phyloP scores from a whole-genome alignment of 352 stramenopile species.

The Lagenidium giganteum region DNA sequence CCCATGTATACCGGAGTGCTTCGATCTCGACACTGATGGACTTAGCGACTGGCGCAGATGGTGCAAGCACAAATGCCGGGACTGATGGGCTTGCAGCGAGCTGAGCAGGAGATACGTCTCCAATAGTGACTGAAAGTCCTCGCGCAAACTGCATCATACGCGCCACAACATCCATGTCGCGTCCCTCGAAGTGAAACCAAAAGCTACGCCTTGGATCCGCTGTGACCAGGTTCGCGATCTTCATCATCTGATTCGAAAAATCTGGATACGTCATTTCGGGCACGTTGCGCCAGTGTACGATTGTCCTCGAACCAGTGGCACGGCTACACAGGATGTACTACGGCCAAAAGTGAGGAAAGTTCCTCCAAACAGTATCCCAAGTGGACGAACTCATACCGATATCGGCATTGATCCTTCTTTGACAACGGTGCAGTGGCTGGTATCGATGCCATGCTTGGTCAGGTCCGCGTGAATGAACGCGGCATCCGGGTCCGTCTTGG shows the following conservation, averaged over 20 bases:
- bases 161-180: slow-evolving; percentile 53
- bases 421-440: slow-evolving; percentile 27
- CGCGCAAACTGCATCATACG: slow-evolving; percentile 53
- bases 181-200: slow-evolving; percentile 76
- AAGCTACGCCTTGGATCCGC: slow-evolving; percentile 1
- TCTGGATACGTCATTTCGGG: slow-evolving; percentile 38
- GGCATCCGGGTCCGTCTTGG: slow-evolving; percentile 39
- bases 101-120: too few species aligned
- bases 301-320: slow-evolving; percentile 57
- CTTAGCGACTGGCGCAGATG: too few species aligned
- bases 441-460: slow-evolving; percentile 37
- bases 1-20: slow-evolving; percentile 61
- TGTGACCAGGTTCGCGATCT: slow-evolving; percentile 9
- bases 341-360: not conserved
- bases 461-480: slow-evolving; percentile 49
- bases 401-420: slow-evolving; percentile 46
- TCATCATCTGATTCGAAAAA: slow-evolving; percentile 28
- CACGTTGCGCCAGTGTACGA: slow-evolving; percentile 60
- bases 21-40: slow-evolving; percentile 69
- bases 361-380: not conserved
- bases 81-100: too few species aligned
- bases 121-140: slow-evolving; percentile 3
- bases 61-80: too few species aligned
- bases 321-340: slow-evolving; percentile 72
- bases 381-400: slow-evolving; percentile 31